These are phyloP conservation scores for Collybia mongolica DNA, from an alignment of 768 basidiomycete species.

Conservation along the genomic window DNA sequence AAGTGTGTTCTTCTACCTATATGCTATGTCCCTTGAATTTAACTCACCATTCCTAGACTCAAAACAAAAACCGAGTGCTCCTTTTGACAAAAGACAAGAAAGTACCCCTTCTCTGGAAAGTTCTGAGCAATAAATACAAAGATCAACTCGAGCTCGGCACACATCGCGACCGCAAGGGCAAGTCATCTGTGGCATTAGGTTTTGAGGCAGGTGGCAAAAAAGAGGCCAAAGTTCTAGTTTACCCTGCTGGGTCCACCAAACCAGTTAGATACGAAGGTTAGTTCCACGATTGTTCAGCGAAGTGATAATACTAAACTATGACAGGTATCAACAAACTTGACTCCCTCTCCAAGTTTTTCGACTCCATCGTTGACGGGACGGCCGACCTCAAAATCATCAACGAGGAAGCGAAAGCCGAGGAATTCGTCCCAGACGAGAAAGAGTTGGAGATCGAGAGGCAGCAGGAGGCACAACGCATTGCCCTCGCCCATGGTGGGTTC, in stretches of 20 bases:
- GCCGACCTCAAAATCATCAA: slow-evolving; percentile 48
- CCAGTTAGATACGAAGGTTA: slow-evolving; percentile 70
- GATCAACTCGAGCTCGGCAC: slow-evolving; percentile 61
- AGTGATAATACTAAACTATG: background rate
- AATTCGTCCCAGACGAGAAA: slow-evolving; percentile 35
- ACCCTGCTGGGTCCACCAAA: slow-evolving; percentile 56
- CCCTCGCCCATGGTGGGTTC: slow-evolving; percentile 50
- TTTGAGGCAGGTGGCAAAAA: slow-evolving; percentile 53
- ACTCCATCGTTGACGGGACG: slow-evolving; percentile 66
- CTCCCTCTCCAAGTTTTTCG: slow-evolving; percentile 71
- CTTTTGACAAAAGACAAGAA: slow-evolving; percentile 75
- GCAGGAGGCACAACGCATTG: slow-evolving; percentile 53
- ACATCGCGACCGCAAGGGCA: slow-evolving; percentile 66
- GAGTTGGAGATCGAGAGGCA: slow-evolving; percentile 47
- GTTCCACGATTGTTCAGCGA: background rate
- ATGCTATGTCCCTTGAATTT: background rate
- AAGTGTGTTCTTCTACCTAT: slow-evolving; percentile 43
- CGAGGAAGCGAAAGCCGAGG: slow-evolving; percentile 38
- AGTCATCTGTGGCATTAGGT: slow-evolving; percentile 56
- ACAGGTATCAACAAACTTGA: slow-evolving; percentile 74
- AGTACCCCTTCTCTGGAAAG: slow-evolving; percentile 78
- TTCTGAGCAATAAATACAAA: slow-evolving; percentile 70
- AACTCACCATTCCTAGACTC: slow-evolving; percentile 14
- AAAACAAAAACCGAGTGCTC: slow-evolving; percentile 52
- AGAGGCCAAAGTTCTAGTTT: slow-evolving; percentile 69